Base-by-base conservation (phyloP, 106 monocot species). In the Narthecium ossifragum region DNA sequence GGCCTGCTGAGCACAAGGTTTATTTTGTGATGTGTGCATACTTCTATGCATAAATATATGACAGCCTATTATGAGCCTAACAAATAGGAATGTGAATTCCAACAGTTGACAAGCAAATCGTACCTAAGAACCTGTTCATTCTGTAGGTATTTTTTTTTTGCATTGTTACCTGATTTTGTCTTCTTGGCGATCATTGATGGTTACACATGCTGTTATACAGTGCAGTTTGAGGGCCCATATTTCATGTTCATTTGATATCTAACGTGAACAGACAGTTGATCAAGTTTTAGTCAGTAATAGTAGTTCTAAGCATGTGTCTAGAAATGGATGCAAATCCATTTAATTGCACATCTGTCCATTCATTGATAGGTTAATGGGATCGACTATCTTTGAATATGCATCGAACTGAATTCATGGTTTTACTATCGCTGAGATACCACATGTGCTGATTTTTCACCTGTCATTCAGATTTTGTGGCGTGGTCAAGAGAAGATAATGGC, bases 401-500 rank as follows among this genome's bases (percentile, higher is more conserved):
- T n/a, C 8, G 0, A 22, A 23, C 9, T 49, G 4, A 5, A 20
- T 9, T 49, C 5, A 0, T 3, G 3, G 49, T 49, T 22, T 49
- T 9, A n/a, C n/a, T n/a, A n/a, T 49, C 9, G 8, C 9, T 24
- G 18, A 49, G 3, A 24, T 8, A 49, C 21, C 18, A 4, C 7
- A 22, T 49, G 9, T 22, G 23, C 23, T 4, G 23, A 15, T 74
- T n/a, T 34, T 54, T 21, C 60, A 27, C 23, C 53, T 22, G 5
- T 33, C 8, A 9, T 13, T 8, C 76, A 94, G 93, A 86, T 86
- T 60, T 78, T 83, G 22, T 82, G 78, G 85, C 93, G 89, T 60
- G 90, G 85, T 45, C 85, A 89, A 72, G 93, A 94, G 29, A 75
- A 86, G 66, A 70, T 90, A 49, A 94, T 89, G 93, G 66, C 82